phyloP scores from a whole-genome alignment of 2,329 filamentous ascomycete genomes.

The Fusarium sp. region DNA sequence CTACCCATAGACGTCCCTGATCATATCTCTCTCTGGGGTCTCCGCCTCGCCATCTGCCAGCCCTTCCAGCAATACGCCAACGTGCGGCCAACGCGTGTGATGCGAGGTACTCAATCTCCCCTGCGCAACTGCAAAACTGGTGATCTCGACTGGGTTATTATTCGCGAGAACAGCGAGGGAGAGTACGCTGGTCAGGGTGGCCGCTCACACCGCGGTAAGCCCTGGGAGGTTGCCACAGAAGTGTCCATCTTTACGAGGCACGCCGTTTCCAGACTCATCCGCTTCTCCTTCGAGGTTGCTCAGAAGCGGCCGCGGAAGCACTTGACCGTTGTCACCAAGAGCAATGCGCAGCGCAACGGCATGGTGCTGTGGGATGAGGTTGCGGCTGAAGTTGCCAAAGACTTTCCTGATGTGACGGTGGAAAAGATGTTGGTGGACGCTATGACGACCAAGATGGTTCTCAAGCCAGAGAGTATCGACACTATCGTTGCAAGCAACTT shows the following conservation, averaged over 20 bases:
- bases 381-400: slow-evolving; percentile 62
- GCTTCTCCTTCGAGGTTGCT: slow-evolving; percentile 72
- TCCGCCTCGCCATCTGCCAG: slow-evolving; percentile 72
- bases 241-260: slow-evolving; percentile 71
- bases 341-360: slow-evolving; percentile 72
- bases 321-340: slow-evolving; percentile 73
- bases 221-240: slow-evolving; percentile 72
- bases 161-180: slow-evolving; percentile 74
- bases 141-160: slow-evolving; percentile 73
- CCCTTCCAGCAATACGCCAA: slow-evolving; percentile 74
- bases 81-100: slow-evolving; percentile 70
- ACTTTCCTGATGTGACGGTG: slow-evolving; percentile 69
- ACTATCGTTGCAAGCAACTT: slow-evolving; percentile 73
- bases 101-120: slow-evolving; percentile 68
- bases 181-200: slow-evolving; percentile 75
- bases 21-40: slow-evolving; percentile 72
- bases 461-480: slow-evolving; percentile 68
- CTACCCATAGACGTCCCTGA: slow-evolving; percentile 65
- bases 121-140: slow-evolving; percentile 62
- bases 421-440: slow-evolving; percentile 76
- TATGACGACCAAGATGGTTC: slow-evolving; percentile 72
- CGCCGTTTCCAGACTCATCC: slow-evolving; percentile 67
- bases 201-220: slow-evolving; percentile 65
- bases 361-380: slow-evolving; percentile 77
- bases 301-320: slow-evolving; percentile 66